Evolutionary conservation across 805 yeast genomes (phyloP).

Genomic region (Yarrowia osloensis): DNA sequence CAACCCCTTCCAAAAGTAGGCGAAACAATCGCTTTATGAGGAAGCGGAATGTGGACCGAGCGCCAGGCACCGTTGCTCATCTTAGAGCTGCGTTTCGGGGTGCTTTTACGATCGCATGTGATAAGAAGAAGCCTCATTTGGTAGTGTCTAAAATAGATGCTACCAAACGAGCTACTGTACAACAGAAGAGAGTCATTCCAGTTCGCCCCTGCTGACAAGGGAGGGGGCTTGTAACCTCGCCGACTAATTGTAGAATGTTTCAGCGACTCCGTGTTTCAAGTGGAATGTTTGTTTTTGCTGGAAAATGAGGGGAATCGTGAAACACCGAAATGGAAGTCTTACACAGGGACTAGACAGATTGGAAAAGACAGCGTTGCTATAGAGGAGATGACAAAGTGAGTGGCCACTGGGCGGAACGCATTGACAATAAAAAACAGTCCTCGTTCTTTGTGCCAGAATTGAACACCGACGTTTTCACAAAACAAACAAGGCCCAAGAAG

Average conservation of each 20-base stretch:
- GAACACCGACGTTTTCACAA: no score
- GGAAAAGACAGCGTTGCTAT: background rate
- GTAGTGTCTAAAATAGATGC: background rate
- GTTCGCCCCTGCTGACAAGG: background rate
- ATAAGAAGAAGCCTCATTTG: background rate
- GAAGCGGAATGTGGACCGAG: background rate
- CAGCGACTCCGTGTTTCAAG: background rate
- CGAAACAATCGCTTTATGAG: background rate
- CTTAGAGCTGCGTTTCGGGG: background rate
- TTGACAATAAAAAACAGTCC: background rate
- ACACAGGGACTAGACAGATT: background rate
- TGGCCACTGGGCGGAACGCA: background rate
- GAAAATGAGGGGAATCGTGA: background rate
- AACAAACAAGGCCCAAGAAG: background rate
- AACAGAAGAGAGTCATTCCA: background rate
- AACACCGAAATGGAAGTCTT: background rate
- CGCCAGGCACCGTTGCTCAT: background rate
- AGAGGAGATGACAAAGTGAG: background rate
- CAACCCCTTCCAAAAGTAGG: background rate
- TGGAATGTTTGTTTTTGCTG: background rate
- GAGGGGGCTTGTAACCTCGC: background rate
- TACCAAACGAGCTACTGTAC: background rate
- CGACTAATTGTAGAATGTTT: background rate
- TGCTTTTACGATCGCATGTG: background rate
- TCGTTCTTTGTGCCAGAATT: no score